Percentiles rank a stretch among this genome's conserved stretches.
Conservation (phyloP, 345 rosid genomes). For the Erodium maritimum region DNA sequence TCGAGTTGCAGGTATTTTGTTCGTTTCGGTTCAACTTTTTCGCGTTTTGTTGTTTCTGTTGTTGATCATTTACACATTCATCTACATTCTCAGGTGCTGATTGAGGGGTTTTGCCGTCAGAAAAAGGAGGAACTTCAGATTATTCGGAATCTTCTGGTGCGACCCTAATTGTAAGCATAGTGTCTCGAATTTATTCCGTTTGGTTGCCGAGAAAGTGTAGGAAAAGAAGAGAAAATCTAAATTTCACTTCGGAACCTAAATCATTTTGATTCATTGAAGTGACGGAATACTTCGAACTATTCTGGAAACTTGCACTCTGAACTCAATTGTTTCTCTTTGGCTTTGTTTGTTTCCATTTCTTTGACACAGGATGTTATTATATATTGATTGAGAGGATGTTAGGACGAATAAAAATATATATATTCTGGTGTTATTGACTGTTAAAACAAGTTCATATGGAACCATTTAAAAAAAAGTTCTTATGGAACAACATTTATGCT, state of each 20-base stretch:
- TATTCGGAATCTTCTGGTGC: neutral
- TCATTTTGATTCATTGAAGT: neutral
- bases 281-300: neutral
- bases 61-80: neutral
- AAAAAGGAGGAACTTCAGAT: neutral
- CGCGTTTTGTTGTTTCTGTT: neutral
- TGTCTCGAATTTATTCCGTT: neutral
- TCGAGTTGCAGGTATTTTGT: neutral
- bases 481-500: too few relatives aligned
- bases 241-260: neutral
- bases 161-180: neutral
- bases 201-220: neutral
- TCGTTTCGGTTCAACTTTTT: neutral
- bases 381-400: too few relatives aligned
- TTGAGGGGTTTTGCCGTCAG: neutral
- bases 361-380: too few relatives aligned
- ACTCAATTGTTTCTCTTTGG: neutral
- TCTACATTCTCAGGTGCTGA: neutral
- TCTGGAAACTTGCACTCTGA: neutral
- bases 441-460: too few relatives aligned
- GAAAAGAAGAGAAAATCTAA: neutral
- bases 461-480: too few relatives aligned
- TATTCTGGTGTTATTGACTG: too few relatives aligned
- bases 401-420: too few relatives aligned
- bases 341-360: neutral